Base-by-base conservation (phyloP, 2,329 filamentous ascomycete genomes). In the Podosphaera leucotricha region DNA sequence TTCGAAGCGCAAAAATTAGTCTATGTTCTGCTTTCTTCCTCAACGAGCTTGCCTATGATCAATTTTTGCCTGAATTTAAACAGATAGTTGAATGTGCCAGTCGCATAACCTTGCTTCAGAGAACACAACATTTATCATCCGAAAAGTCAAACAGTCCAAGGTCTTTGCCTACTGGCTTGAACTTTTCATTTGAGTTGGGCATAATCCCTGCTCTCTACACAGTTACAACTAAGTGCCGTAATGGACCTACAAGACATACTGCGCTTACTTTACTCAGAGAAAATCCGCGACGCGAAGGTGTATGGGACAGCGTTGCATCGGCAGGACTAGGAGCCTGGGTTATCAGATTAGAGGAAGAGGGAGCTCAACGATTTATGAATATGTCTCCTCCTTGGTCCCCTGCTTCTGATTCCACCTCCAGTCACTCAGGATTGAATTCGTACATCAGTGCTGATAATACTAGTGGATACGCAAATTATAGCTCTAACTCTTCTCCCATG, bases 281-380 rank as follows among this genome's bases (percentile, higher is more conserved):
- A 6, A 52, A 49, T 40, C 55, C 53, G 15, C 45, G 55, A 19
- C 37, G 54, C 36, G 55, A 58, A 41, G 55, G 55, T 1, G 56
- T 57, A 54, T 58, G 55, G 55, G 55, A 58, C 49, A 51, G 48
- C 19, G 49, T 52, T 15, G 44, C 55, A 2, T 49, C 50, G 39
- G 50, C 49, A 1, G 44, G 44, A 10, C 52, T 52, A 2, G 54
- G 41, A 6, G 42, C 47, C 11, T 54, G 52, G 54, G 52, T 56
- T 21, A 53, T 57, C 51, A 46, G 51, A 7, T 59, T 80, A 45
- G 39, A 56, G 43, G 54, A 56, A 40, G 49, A 50, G 28, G 49
- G n/a, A n/a, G n/a, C n/a, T n/a, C n/a, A n/a, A 16, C 22, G 44
- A 21, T 46, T 43, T 28, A 40, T 22, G 15, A 6, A n/a, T 18